Evolutionary conservation across 1,139 yeast genomes (phyloP).

Genomic region (Candida sanyaensis): DNA sequence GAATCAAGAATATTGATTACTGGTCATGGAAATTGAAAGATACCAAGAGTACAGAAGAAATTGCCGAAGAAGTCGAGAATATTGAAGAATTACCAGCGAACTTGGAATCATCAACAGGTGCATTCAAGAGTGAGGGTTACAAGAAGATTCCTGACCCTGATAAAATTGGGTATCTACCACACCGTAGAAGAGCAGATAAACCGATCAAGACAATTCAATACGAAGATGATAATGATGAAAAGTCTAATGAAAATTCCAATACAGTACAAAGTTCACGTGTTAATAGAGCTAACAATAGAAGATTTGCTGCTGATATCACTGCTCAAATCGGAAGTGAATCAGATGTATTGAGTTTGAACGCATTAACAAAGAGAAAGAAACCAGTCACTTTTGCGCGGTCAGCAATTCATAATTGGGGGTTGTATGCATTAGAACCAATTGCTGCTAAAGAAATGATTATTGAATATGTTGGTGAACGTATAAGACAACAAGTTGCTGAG

Average conservation of each 20-base stretch:
- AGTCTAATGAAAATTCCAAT: constrained; percentile 25
- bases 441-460: constrained; percentile 96
- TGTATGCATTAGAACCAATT: constrained; percentile 92
- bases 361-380: constrained; percentile 83
- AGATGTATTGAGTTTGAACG: constrained; percentile 73
- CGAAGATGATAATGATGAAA: constrained; percentile 52
- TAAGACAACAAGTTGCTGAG: constrained; percentile 94
- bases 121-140: constrained; percentile 77
- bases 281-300: constrained; percentile 84
- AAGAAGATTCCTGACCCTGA: constrained; percentile 70
- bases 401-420: constrained; percentile 97
- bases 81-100: constrained; percentile 33
- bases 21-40: constrained; percentile 71
- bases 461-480: constrained; percentile 97
- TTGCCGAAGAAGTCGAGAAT: constrained; percentile 30
- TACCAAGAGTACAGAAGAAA: constrained; percentile 21
- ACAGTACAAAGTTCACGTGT: constrained; percentile 70
- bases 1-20: constrained; percentile 44
- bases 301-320: constrained; percentile 88
- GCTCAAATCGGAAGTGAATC: constrained; percentile 85
- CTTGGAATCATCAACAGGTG: constrained; percentile 54
- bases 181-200: constrained; percentile 56
- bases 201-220: constrained; percentile 59
- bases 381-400: constrained; percentile 96
- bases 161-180: constrained; percentile 79